Evolutionary conservation across 805 yeast species (phyloP), one percentile per base, ranked within the genome.

Genomic region (Metschnikowia koreensis): DNA sequence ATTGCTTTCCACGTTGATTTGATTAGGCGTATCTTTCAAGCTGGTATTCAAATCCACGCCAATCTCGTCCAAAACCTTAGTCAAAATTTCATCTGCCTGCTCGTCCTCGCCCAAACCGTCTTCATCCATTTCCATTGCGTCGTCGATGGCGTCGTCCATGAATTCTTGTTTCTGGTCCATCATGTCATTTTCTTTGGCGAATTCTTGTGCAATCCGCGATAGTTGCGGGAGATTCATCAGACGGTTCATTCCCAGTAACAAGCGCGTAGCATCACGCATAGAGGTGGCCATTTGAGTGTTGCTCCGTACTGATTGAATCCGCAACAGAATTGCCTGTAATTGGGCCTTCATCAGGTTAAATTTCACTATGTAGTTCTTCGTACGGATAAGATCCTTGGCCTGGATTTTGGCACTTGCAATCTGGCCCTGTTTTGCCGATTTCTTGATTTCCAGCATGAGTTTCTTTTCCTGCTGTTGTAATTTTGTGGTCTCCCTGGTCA

Each of bases 111-210:
- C 90, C 58, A 84, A 87, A 52, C 89, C 83, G 37, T 64, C 69
- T 51, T 70, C 75, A 62, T 89, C 97, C 62, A 86, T 90, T 48
- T 87, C 96, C 94, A 94, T 90, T 16, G 94, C 88, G 67, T 93
- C 97, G 66, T 94, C 99, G 61, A 94, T 86, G 16, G 97, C 96
- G 66, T 94, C 99, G 66, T 94, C 99, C 87, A 94, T 94, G 82
- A 96, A 89, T 67, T 96, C 99, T 69, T 96, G 98, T 64, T 96
- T 86, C 72, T 94, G 99, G 68, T 93, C 97, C 98, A 94, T 94
- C 61, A 96, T 74, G 66, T 96, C 99, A 69, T 88, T 89, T 64
- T 93, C 96, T 62, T 82, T 84, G 63, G 94, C 96, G 68, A 94
- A 94, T 62, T 94, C 98, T 87, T 89, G 92, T 2, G 97, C 90